A percentile compares a stretch with the other conserved stretches of the same genome.
Evolutionary conservation across 1,284 basidiomycete species (phyloP).

Genomic region (Ganoderma meredithae): DNA sequence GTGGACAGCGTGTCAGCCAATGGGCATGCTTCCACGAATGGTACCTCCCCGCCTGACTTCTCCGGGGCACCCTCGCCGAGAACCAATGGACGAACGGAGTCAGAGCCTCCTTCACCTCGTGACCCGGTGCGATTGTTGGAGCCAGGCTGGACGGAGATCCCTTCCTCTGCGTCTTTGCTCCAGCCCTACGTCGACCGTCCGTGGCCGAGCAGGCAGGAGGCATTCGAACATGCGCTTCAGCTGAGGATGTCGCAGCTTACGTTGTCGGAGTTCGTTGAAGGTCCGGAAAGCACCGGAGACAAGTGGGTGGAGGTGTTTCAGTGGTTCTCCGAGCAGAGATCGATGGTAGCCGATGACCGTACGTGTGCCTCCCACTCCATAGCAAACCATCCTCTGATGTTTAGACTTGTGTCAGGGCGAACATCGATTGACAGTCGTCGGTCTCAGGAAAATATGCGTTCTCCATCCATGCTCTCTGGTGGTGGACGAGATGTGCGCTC

Average conservation of each 20-base stretch:
- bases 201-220: slow-evolving; percentile 60
- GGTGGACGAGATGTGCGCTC: slow-evolving; percentile 29
- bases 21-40: slow-evolving; percentile 19
- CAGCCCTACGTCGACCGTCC: slow-evolving; percentile 62
- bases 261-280: slow-evolving; percentile 85
- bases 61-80: slow-evolving; percentile 18
- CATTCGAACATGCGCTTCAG: slow-evolving; percentile 84
- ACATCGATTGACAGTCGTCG: slow-evolving; percentile 43
- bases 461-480: slow-evolving; percentile 33
- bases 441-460: slow-evolving; percentile 37
- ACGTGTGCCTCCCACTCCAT: slow-evolving; percentile 24
- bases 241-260: slow-evolving; percentile 89
- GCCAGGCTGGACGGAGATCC: slow-evolving; percentile 47
- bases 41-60: slow-evolving; percentile 37
- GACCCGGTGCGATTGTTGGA: slow-evolving; percentile 43
- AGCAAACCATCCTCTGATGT: slow-evolving; percentile 1
- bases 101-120: background rate
- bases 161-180: slow-evolving; percentile 58
- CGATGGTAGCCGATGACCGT: slow-evolving; percentile 49
- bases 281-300: slow-evolving; percentile 83
- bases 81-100: slow-evolving; percentile 21
- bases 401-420: slow-evolving; percentile 30
- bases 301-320: slow-evolving; percentile 89
- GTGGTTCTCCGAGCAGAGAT: slow-evolving; percentile 77
- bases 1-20: slow-evolving; percentile 26